These are phyloP conservation scores for Kuraishia borneana DNA, from an alignment of 805 yeast genomes.

Conservation along the genomic window DNA sequence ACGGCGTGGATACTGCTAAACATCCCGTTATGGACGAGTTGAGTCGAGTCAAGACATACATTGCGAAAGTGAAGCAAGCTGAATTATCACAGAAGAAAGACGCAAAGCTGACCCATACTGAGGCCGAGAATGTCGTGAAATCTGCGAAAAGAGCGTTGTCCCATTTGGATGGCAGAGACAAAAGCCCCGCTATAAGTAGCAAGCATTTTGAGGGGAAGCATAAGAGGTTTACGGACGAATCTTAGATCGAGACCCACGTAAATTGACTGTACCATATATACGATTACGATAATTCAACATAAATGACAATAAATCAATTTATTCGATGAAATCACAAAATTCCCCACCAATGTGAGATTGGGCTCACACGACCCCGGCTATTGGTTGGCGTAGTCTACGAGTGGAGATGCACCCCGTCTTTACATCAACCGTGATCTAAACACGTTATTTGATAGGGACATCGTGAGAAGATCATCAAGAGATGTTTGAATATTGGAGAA, in stretches of 20 bases:
- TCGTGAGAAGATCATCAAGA: neutral
- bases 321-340: constrained; percentile 3
- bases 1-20: constrained; percentile 42
- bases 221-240: constrained; percentile 28
- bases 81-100: constrained; percentile 12
- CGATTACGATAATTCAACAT: constrained; percentile 2
- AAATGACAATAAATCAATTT: constrained; percentile 3
- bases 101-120: constrained; percentile 11
- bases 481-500: constrained; percentile 22
- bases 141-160: constrained; percentile 33
- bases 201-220: constrained; percentile 44
- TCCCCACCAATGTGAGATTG: constrained; percentile 4
- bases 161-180: constrained; percentile 6
- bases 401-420: neutral
- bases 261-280: neutral
- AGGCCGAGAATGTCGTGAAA: constrained; percentile 18
- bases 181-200: constrained; percentile 39
- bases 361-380: neutral
- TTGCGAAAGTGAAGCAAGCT: constrained; percentile 39
- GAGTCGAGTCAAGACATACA: constrained; percentile 54
- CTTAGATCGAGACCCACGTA: constrained; percentile 2
- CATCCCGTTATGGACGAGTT: constrained; percentile 64
- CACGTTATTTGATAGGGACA: neutral
- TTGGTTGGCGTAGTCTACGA: neutral
- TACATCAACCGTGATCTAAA: no score